Evolutionary conservation across 2,329 filamentous ascomycete genomes (phyloP), one percentile per base, ranked within the genome.

Genomic region (Cladophialophora chaetospira): DNA sequence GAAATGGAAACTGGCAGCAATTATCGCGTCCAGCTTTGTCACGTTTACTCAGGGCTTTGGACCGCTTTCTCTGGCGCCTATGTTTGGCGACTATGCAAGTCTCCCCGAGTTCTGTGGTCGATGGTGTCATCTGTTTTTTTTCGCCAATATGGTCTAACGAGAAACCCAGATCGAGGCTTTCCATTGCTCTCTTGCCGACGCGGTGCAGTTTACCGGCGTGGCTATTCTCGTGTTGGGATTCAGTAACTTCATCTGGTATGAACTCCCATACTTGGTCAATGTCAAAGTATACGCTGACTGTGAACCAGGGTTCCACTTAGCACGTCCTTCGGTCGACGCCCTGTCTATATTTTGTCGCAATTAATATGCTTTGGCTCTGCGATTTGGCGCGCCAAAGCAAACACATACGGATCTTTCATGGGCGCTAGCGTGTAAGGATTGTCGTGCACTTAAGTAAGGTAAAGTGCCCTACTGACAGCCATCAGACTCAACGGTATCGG

Each of bases 401-500:
- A 73, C 13, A 77, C 76, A 0, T 87, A 88, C 65, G 72, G 73
- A 48, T 82, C 79, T 46, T 87, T 87, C 66, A 85, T 88, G 82
- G 85, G 82, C 3, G 84, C 79, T 47, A 84, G 75, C 54, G 74
- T 84, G 11, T 59, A 52, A 38, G 57, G 53, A 4, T 9, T 3
- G 17, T 38, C 21, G 3, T 21, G 31, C 13, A 38, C 3, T 23
- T n/a, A 15, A 28, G 3, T 5, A 15, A n/a, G n/a, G n/a, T n/a
- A 1, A 11, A 25, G 13, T n/a, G 8, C 31, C 21, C 25, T 10
- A 38, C 46, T 49, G 33, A 49, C 46, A 19, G 9, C 5, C 13
- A 23, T 11, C 28, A 59, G 57, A 29, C 72, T 87, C 5, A 86
- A 86, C 65, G 84, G 84, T 0, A 76, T 87, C 42, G 84, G 81